A percentile compares a stretch with the other conserved stretches of the same genome.
Evolutionary conservation across 1,284 basidiomycete species (phyloP).

Genomic region (Retiboletus flavoniger): DNA sequence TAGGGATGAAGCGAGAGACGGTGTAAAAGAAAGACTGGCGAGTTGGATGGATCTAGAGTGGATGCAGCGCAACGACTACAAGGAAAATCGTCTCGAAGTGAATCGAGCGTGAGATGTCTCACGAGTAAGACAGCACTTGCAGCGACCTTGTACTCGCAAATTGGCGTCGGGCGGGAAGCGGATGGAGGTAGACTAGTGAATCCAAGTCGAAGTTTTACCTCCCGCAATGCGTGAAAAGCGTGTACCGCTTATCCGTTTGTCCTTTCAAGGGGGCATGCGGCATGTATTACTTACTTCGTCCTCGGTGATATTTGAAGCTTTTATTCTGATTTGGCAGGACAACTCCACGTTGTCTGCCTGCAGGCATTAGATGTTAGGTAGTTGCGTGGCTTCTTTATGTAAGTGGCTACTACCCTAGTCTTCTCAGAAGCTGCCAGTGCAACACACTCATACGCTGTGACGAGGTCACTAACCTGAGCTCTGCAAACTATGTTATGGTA

Average conservation of each 20-base stretch:
- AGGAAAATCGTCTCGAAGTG: conserved; percentile 44
- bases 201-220: conserved; percentile 30
- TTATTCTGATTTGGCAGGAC: conserved; percentile 34
- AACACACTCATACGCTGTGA: not conserved
- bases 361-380: conserved; percentile 47
- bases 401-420: conserved; percentile 16
- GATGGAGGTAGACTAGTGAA: conserved; percentile 27
- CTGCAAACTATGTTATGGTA: not conserved
- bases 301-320: conserved; percentile 33
- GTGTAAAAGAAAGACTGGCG: conserved; percentile 54
- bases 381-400: conserved; percentile 35
- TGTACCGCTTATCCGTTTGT: conserved; percentile 48
- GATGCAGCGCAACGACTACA: conserved; percentile 31
- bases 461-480: not conserved
- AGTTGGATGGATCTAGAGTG: conserved; percentile 28
- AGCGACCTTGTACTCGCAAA: conserved; percentile 29
- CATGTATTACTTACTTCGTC: conserved; percentile 35
- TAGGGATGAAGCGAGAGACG: conserved; percentile 30
- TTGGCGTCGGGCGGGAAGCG: conserved; percentile 22
- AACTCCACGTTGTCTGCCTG: conserved; percentile 66
- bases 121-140: conserved; percentile 26
- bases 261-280: conserved; percentile 35
- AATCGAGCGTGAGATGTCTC: conserved; percentile 44
- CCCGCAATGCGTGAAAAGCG: conserved; percentile 46
- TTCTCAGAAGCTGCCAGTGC: conserved; percentile 8